Conservation (phyloP, 1,139 yeast species). For the Debaryomyces sp. region DNA sequence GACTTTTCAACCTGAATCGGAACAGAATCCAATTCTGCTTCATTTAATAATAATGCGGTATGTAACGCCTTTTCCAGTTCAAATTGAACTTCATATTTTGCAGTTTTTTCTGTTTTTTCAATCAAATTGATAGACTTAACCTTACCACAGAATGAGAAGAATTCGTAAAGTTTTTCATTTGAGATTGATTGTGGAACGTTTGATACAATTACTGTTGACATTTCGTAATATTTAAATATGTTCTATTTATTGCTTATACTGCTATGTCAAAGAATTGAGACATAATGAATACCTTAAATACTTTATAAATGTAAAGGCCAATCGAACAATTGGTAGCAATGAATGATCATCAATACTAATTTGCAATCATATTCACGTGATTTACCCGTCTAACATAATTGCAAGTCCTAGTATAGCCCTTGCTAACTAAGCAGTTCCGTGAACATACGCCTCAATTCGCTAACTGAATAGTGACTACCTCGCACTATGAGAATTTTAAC, state of each 20-base stretch:
- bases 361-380: constrained; percentile 5
- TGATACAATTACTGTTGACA: constrained; percentile 56
- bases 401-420: neutral
- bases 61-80: constrained; percentile 63
- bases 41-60: constrained; percentile 74
- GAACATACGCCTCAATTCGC: neutral
- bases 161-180: constrained; percentile 60
- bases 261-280: neutral
- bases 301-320: too few relatives aligned
- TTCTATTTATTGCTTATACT: neutral
- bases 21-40: constrained; percentile 69
- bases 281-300: neutral
- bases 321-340: constrained; percentile 3
- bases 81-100: constrained; percentile 54
- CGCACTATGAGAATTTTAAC: neutral
- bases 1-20: constrained; percentile 51
- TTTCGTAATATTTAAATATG: constrained; percentile 13
- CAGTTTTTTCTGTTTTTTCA: constrained; percentile 31
- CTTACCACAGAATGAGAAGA: constrained; percentile 80
- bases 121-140: constrained; percentile 47
- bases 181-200: constrained; percentile 59
- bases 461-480: neutral
- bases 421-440: neutral
- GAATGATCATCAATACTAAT: constrained; percentile 1
- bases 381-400: neutral